Conservation (phyloP, 1,284 basidiomycete genomes). For the Apiotrichum montevideense region DNA sequence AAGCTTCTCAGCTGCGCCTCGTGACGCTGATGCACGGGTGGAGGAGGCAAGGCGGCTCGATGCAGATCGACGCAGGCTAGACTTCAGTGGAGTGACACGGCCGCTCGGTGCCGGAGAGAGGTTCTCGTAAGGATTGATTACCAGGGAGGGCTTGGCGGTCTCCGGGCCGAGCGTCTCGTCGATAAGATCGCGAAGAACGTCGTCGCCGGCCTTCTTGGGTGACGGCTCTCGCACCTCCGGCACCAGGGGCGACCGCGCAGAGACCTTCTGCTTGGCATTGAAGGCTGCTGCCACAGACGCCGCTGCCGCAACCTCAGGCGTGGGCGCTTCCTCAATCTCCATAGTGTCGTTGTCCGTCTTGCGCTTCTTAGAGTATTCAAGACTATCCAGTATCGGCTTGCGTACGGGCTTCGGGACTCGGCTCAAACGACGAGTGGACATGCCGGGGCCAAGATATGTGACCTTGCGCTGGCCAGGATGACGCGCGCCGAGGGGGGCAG, state of each 20-base stretch:
- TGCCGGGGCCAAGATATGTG: conserved; percentile 38
- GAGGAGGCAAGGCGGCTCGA: background rate
- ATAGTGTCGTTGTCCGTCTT: conserved; percentile 11
- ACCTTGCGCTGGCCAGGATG: conserved; percentile 5
- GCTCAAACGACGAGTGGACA: conserved; percentile 31
- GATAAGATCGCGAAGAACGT: conserved; percentile 35
- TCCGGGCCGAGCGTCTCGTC: conserved; percentile 29
- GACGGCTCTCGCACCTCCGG: background rate
- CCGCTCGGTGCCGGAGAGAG: conserved; percentile 2
- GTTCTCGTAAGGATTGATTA: conserved; percentile 40
- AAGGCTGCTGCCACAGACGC: conserved; percentile 7
- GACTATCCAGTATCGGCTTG: conserved; percentile 21
- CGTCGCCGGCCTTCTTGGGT: conserved; percentile 26
- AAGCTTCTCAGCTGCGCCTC: conserved; percentile 40
- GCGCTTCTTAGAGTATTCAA: conserved; percentile 19
- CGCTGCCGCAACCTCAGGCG: conserved; percentile 1
- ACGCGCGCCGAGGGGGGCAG: background rate
- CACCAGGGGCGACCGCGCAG: conserved; percentile 10
- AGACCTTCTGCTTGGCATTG: conserved; percentile 6
- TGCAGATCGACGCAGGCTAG: conserved; percentile 8
- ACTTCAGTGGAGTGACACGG: conserved; percentile 1
- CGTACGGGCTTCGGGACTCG: conserved; percentile 7
- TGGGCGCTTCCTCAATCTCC: conserved; percentile 4
- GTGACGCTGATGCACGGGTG: conserved; percentile 18
- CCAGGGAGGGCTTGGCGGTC: conserved; percentile 17